Evolutionary conservation across 2,329 filamentous ascomycete species (phyloP).

Genomic region (Epichloe festucae): DNA sequence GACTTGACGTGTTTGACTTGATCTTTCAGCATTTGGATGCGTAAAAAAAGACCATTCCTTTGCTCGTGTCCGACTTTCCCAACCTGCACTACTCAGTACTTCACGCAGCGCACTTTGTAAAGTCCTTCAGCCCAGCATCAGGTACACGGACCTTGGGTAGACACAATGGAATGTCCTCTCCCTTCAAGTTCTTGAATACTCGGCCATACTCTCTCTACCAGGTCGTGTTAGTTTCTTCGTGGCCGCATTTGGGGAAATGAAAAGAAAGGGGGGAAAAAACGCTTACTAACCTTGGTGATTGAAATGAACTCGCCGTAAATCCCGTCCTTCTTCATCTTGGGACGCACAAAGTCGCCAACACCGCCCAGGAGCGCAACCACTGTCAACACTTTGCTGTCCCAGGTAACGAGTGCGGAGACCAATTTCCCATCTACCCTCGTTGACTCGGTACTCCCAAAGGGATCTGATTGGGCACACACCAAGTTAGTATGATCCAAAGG

Average conservation of each 20-base stretch:
- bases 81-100: not conserved
- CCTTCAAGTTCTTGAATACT: conserved; percentile 16
- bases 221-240: not conserved
- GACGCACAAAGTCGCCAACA: conserved; percentile 23
- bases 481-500: not conserved
- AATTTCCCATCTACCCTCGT: conserved; percentile 24
- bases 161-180: conserved; percentile 17
- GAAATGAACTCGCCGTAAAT: conserved; percentile 25
- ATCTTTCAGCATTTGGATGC: too few relatives aligned
- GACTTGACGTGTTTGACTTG: too few relatives aligned
- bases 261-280: rapidly evolving
- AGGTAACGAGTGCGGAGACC: conserved; percentile 26
- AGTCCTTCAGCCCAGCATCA: conserved; percentile 15
- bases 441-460: conserved; percentile 26
- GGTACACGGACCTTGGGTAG: conserved; percentile 14
- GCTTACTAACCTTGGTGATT: conserved; percentile 14
- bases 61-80: too few relatives aligned
- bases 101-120: conserved; percentile 8
- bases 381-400: conserved; percentile 31
- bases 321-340: conserved; percentile 23
- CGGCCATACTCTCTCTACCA: conserved; percentile 17
- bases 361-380: conserved; percentile 26
- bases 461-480: conserved; percentile 13
- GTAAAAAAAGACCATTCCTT: too few relatives aligned
- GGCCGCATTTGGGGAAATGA: too few relatives aligned